These are phyloP conservation scores for Trichosporon sp. DNA, from an alignment of 1,284 basidiomycete genomes.

Conservation along the genomic window DNA sequence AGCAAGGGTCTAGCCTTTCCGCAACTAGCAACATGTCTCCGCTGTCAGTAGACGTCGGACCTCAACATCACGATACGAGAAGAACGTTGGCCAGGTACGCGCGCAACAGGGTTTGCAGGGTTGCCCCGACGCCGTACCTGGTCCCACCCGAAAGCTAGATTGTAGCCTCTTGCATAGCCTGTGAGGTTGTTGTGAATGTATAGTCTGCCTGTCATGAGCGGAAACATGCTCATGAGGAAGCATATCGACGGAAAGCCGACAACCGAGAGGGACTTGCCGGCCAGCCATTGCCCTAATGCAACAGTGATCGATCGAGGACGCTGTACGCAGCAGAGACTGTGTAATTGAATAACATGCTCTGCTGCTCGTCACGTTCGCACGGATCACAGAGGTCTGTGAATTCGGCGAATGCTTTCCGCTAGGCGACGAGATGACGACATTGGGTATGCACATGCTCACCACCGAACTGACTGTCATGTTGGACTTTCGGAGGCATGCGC, in stretches of 20 bases:
- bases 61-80: too few relatives aligned
- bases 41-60: too few relatives aligned
- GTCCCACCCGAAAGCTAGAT: background rate
- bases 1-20: too few relatives aligned
- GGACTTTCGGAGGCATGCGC: too few relatives aligned
- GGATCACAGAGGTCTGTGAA: background rate
- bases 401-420: background rate
- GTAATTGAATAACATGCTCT: background rate
- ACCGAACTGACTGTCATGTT: too few relatives aligned
- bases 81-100: too few relatives aligned
- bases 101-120: background rate
- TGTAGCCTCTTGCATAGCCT: background rate
- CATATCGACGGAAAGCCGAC: background rate
- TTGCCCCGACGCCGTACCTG: background rate
- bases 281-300: background rate
- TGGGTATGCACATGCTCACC: background rate
- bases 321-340: background rate
- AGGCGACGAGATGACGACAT: background rate
- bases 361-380: background rate
- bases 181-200: too few relatives aligned
- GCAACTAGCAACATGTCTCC: too few relatives aligned
- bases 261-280: background rate
- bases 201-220: background rate
- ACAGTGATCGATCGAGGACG: background rate
- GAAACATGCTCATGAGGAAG: background rate